These are phyloP conservation scores for Lactuca saligna DNA, from an alignment of 129 eudicot species.

Conservation along the genomic window DNA sequence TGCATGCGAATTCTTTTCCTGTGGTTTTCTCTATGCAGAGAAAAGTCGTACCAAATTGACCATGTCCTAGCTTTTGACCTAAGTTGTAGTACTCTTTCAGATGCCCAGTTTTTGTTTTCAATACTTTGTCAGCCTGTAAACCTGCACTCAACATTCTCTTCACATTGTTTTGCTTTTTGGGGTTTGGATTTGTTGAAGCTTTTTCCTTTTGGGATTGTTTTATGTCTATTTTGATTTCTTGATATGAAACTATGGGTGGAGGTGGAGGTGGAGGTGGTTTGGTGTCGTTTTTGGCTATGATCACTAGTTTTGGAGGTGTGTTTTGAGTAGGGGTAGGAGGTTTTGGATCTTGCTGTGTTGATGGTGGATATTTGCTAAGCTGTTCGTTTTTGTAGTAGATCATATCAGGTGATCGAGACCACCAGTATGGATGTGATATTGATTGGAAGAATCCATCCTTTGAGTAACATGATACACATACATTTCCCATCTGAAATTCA, in stretches of 20 bases:
- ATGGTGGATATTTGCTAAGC: slow-evolving; percentile 15
- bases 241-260: slow-evolving; percentile 9
- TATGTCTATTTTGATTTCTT: slow-evolving; percentile 19
- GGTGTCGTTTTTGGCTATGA: slow-evolving; percentile 34
- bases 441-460: slow-evolving; percentile 46
- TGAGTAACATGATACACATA: slow-evolving; percentile 49
- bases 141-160: slow-evolving; percentile 73
- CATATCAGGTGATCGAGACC: slow-evolving; percentile 49
- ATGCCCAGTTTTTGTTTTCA: slow-evolving; percentile 71
- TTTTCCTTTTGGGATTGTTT: slow-evolving; percentile 27
- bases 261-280: slow-evolving; percentile 26
- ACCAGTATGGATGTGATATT: slow-evolving; percentile 41
- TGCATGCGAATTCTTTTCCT: slow-evolving; percentile 73
- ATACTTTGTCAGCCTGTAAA: slow-evolving; percentile 60
- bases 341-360: slow-evolving; percentile 21
- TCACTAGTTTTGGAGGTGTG: slow-evolving; percentile 55
- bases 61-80: slow-evolving; percentile 77
- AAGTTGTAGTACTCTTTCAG: slow-evolving; percentile 67
- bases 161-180: slow-evolving; percentile 41
- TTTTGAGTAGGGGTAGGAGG: slow-evolving; percentile 30
- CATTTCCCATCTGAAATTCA: slow-evolving; percentile 57
- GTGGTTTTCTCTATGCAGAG: slow-evolving; percentile 66
- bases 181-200: slow-evolving; percentile 11
- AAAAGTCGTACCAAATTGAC: slow-evolving; percentile 86
- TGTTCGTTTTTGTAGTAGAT: slow-evolving; percentile 33